These are phyloP conservation scores for Ceratobasidium papillatum DNA, from an alignment of 1,284 basidiomycete species.

Conservation along the genomic window DNA sequence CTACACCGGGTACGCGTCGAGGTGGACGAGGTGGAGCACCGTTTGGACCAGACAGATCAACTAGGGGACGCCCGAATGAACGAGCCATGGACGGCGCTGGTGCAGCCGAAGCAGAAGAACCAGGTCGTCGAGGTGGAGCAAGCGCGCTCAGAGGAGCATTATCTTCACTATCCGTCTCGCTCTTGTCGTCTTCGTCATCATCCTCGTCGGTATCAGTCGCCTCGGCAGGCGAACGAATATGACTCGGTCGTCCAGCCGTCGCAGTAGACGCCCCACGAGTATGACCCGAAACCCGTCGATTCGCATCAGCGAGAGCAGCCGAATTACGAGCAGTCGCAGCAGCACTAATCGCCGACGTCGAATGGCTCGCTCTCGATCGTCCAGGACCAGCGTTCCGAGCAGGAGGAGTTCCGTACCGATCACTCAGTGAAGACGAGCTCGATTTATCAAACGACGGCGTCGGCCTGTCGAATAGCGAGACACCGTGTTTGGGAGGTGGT, in stretches of 20 bases:
- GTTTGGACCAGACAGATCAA: background rate
- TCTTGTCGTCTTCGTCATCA: conserved; percentile 11
- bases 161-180: conserved; percentile 23
- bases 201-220: conserved; percentile 29
- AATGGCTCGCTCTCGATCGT: conserved; percentile 24
- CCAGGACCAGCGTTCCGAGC: background rate
- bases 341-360: conserved; percentile 30
- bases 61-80: background rate
- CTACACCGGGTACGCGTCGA: conserved; percentile 23
- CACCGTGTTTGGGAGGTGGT: conserved; percentile 13
- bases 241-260: background rate
- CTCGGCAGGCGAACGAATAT: conserved; percentile 22
- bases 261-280: background rate
- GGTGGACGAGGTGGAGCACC: conserved; percentile 14
- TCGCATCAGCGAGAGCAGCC: conserved; percentile 29
- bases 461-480: conserved; percentile 29
- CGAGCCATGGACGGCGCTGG: background rate
- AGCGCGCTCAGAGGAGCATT: conserved; percentile 12
- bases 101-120: conserved; percentile 4
- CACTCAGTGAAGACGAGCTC: conserved; percentile 6
- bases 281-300: background rate
- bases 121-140: conserved; percentile 14
- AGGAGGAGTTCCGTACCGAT: background rate
- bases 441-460: background rate
- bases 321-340: conserved; percentile 31